Evolutionary conservation across 768 basidiomycete species (phyloP), one percentile per base, ranked within the genome.

Genomic region (Collybia nuda): DNA sequence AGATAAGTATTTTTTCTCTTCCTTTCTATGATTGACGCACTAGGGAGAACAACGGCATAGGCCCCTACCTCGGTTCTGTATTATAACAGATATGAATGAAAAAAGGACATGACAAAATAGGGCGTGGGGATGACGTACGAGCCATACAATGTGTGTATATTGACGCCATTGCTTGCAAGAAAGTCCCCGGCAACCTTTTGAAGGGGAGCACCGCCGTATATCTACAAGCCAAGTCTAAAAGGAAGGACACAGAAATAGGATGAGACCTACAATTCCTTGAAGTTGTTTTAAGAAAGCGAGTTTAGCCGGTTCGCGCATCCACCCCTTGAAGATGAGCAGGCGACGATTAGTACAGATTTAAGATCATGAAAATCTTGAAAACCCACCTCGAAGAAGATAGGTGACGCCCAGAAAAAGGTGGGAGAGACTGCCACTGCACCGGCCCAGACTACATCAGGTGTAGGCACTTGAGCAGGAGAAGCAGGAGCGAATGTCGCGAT

Each of bases 71-170:
- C 62, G 2, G 64, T 63, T 2, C 64, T 65, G 9, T 9, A 26
- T 26, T 26, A 26, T 7, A 26, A 7, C 24, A 26, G 14, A 15
- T 19, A 26, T 22, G 41, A n/a, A 32, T 32, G 9, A n/a, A 32
- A 11, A 12, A 43, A 19, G 19, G 2, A 9, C 41, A 32, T 36
- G 32, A 29, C 22, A 2, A 21, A 24, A 11, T 12, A 4, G 14
- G 26, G n/a, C 29, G n/a, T 4, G 1, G 23, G 17, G 38, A 32
- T 3, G 11, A 60, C 70, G 53, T 48, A 77, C 61, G 65, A 55
- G 23, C 74, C 77, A 45, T 73, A 79, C 19, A 67, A 52, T 3
- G 58, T 61, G 6, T 52, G 40, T 1, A 76, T 40, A 2, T 55
- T 50, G 3, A 63, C 53, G 12, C 62, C 62, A 6, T 57, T 37